A percentile compares a stretch with the other conserved stretches of the same genome.
Conservation (phyloP, 768 basidiomycete genomes). For the Rubroboletus satanas region DNA sequence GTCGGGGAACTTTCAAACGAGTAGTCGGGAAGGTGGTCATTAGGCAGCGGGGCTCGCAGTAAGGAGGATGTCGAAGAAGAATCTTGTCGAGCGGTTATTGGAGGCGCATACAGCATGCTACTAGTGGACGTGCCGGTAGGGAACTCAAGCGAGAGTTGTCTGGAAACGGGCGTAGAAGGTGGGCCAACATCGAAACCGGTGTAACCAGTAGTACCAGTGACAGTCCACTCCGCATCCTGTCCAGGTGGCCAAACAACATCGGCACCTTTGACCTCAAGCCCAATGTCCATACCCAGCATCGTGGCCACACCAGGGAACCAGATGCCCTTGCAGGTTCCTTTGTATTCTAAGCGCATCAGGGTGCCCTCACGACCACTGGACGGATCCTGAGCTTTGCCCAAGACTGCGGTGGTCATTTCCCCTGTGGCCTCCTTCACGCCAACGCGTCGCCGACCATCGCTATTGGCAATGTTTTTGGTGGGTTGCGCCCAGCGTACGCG, state of each 20-base stretch:
- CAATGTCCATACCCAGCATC: constrained; percentile 72
- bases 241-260: constrained; percentile 65
- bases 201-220: constrained; percentile 62
- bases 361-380: constrained; percentile 47
- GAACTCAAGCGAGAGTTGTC: constrained; percentile 51
- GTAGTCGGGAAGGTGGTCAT: constrained; percentile 60
- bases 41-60: constrained; percentile 70
- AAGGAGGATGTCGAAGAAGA: constrained; percentile 59
- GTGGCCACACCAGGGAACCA: constrained; percentile 86
- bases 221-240: constrained; percentile 50
- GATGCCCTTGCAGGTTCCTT: constrained; percentile 67
- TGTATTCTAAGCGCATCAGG: constrained; percentile 64
- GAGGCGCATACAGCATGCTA: constrained; percentile 19
- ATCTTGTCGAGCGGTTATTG: constrained; percentile 34
- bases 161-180: constrained; percentile 36
- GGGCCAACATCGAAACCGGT: constrained; percentile 65
- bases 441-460: constrained; percentile 60
- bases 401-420: constrained; percentile 59
- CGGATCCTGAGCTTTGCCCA: constrained; percentile 45
- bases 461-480: constrained; percentile 40
- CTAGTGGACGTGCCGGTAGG: constrained; percentile 20
- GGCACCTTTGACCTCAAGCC: constrained; percentile 62
- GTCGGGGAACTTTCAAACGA: constrained; percentile 67
- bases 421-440: constrained; percentile 67
- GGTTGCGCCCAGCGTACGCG: constrained; percentile 78